Evolutionary conservation across 805 yeast genomes (phyloP), one percentile per base, ranked within the genome.

Genomic region (Yamadazyma tumulicola): DNA sequence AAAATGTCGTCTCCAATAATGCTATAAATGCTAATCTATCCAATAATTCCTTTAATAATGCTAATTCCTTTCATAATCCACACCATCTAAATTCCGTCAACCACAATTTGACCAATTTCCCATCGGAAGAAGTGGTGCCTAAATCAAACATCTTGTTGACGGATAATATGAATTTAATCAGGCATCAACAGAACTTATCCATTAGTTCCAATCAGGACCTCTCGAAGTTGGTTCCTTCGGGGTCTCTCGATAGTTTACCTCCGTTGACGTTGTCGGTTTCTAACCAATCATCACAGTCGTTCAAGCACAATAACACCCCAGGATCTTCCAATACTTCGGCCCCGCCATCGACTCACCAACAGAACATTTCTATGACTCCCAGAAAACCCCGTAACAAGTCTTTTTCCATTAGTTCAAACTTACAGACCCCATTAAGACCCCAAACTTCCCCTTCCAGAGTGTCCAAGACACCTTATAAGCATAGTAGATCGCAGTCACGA

Each of bases 401-500:
- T 42, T 45, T 59, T 26, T 55, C 67, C 38, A 43, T 66, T 5
- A 41, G 42, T 3, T 34, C 39, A 4, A 42, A 42, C 29, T 22
- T 42, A 11, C 32, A 40, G n/a, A 42, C 46, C 14, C 46, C 46
- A 14, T 23, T 42, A 24, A 36, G 38, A 13, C 23, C 39, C 14
- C 27, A 35, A 20, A 32, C 38, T 7, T 36, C 43, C 2, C 40
- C 43, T 6, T 5, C 19, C 6, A 44, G 41, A 41, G 55, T 67
- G 16, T 46, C 55, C 35, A 66, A 66, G 46, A 58, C 72, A 6
- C 70, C 72, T 1, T 58, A 51, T 35, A 48, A 54, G 47, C 75
- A 69, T 45, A 47, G 59, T 20, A 46, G 74, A 32, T 61, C 73
- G 3, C 48, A 67, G 29, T 68, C 74, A 2, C 46, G 69, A 25